Evolutionary conservation across 2,329 filamentous ascomycete genomes (phyloP), one percentile per base, ranked within the genome.

Genomic region (Pseudogymnoascus destructans): DNA sequence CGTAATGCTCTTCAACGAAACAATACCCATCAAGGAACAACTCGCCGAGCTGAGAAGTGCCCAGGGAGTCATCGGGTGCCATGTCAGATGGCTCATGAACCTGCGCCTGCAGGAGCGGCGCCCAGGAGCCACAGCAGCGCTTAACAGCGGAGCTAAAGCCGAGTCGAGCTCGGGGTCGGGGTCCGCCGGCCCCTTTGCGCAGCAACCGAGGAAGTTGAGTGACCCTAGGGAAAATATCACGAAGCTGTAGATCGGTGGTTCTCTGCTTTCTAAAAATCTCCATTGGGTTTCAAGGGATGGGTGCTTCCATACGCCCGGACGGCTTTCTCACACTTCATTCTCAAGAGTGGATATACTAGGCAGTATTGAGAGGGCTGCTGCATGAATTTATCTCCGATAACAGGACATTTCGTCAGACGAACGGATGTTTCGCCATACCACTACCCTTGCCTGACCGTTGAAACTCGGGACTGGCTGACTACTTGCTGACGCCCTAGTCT

Each of bases 1-100:
- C 30, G 77, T 82, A 69, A 77, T 80, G 74, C 74, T 81, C 7
- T 74, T 84, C 65, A 83, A 82, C 63, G 79, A 84, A 67, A 77
- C 80, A 4, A 75, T 81, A 65, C 79, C 78, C 6, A 77, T 84
- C 61, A 79, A 81, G 59, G 80, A 84, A 60, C 79, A 83, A 67
- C 74, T 84, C n/a, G 75, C 77, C 3, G 81, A 84, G 66, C 59
- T 70, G 15, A 62, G 67, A 35, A 70, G 66, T 38, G 65, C 64
- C 19, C 66, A 69, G 58, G 66, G 68, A 21, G 66, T 69, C 27
- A 64, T 67, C 4, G 64, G 65, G 21, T 70, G 70, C 66, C 68
- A 70, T 63, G 66, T 70, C 15, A 63, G 68, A 10, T 70, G 69
- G 69, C 59, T 70, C 30, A 64, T 70, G 64, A 65, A 66, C 6